Percentiles rank a stretch among this genome's conserved stretches.
phyloP scores from a whole-genome alignment of 2,329 filamentous ascomycete species.

The Fusarium avenaceum region DNA sequence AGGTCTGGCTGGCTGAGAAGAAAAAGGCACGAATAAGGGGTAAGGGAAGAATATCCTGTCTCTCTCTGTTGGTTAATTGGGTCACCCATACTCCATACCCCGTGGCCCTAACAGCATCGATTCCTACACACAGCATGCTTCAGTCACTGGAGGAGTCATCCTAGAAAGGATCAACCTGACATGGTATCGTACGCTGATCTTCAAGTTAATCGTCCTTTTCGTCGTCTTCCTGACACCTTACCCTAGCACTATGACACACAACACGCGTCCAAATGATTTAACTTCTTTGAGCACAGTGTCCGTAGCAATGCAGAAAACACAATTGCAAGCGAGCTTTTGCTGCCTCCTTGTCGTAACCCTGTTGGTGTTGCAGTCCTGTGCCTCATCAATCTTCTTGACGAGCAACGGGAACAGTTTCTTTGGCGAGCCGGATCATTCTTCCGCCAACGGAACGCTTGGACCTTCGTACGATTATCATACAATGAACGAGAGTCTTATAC shows the following conservation, averaged over 20 bases:
- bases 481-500: not conserved
- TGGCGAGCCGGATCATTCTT: not conserved
- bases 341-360: too few relatives aligned
- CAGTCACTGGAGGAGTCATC: not conserved
- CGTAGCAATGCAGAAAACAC: too few relatives aligned
- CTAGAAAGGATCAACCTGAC: not conserved
- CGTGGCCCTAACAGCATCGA: too few relatives aligned
- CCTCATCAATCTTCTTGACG: too few relatives aligned
- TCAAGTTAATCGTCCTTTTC: too few relatives aligned
- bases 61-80: not conserved
- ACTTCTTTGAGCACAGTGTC: too few relatives aligned
- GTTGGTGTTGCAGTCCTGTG: too few relatives aligned
- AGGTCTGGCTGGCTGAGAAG: not conserved
- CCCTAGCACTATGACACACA: not conserved
- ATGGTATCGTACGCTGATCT: too few relatives aligned
- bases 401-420: not conserved
- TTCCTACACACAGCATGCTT: too few relatives aligned
- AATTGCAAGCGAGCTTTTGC: too few relatives aligned
- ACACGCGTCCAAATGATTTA: not conserved
- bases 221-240: not conserved
- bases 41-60: not conserved
- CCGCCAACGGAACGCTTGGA: not conserved
- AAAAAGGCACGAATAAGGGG: not conserved
- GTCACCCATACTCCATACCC: not conserved
- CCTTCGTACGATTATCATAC: not conserved